Conservation (phyloP, 139 green algal genomes). For the Pseudopediastrum boryanum region DNA sequence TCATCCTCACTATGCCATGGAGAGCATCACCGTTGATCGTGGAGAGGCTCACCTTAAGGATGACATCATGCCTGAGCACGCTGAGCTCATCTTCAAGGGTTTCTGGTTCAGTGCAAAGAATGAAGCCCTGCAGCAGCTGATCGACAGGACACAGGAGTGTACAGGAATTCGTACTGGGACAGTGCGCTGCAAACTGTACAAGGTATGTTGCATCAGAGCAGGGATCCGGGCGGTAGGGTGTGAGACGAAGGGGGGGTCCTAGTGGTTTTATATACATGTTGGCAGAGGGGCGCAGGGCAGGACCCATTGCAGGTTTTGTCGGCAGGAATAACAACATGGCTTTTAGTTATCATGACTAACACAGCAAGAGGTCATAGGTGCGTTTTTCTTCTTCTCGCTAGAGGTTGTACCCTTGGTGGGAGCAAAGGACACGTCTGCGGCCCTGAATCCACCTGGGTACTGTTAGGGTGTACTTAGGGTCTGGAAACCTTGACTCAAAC, state of each 20-base stretch:
- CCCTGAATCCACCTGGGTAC: too few species aligned
- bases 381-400: too few species aligned
- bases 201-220: conserved; percentile 22
- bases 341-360: too few species aligned
- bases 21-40: conserved; percentile 49
- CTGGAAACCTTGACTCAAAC: too few species aligned
- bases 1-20: conserved; percentile 48
- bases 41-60: conserved; percentile 46
- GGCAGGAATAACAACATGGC: conserved; percentile 89
- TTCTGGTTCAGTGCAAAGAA: conserved; percentile 54
- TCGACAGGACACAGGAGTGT: not conserved
- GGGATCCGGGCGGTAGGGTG: too few species aligned
- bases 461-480: too few species aligned
- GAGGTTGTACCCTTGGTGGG: too few species aligned
- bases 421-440: too few species aligned
- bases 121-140: not conserved
- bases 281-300: conserved; percentile 18
- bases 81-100: conserved; percentile 58
- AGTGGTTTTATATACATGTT: too few species aligned
- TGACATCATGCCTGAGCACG: conserved; percentile 33
- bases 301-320: conserved; percentile 50
- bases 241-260: too few species aligned
- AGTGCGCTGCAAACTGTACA: not conserved
- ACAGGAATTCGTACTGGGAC: not conserved
- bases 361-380: too few species aligned